A percentile compares a stretch with the other conserved stretches of the same genome.
phyloP scores from a whole-genome alignment of 257 asterid genomes.

The Verbascum thapsus region DNA sequence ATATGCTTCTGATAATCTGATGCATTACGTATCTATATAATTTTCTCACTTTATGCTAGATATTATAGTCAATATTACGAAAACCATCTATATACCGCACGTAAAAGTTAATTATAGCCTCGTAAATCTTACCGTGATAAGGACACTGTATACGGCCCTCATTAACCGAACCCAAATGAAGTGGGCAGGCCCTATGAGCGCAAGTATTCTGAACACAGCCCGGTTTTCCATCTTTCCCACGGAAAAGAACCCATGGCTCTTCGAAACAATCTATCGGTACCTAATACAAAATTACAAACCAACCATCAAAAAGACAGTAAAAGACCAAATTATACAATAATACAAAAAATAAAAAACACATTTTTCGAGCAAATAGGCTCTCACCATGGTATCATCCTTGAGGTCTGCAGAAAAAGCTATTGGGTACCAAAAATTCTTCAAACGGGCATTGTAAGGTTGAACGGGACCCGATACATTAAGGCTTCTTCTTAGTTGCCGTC shows the following conservation, averaged over 20 bases:
- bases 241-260: slow-evolving; percentile 72
- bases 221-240: slow-evolving; percentile 68
- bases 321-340: background rate
- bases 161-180: slow-evolving; percentile 62
- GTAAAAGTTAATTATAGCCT: background rate
- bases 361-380: slow-evolving; percentile 27
- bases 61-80: background rate
- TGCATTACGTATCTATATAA: too few species aligned
- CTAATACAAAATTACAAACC: slow-evolving; percentile 32
- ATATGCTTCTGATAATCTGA: too few species aligned
- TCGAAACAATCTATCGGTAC: slow-evolving; percentile 65
- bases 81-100: slow-evolving; percentile 1
- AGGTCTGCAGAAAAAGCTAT: slow-evolving; percentile 86
- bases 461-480: slow-evolving; percentile 89
- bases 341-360: background rate
- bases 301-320: background rate
- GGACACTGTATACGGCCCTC: slow-evolving; percentile 74
- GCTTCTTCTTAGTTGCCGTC: slow-evolving; percentile 44
- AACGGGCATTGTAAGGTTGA: slow-evolving; percentile 55
- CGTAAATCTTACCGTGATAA: slow-evolving; percentile 56
- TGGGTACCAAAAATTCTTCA: slow-evolving; percentile 97
- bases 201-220: slow-evolving; percentile 72
- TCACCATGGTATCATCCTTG: slow-evolving; percentile 89
- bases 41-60: background rate
- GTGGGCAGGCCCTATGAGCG: slow-evolving; percentile 79